Conservation (phyloP, 139 green algal genomes). For the Coccomyxa sp. region DNA sequence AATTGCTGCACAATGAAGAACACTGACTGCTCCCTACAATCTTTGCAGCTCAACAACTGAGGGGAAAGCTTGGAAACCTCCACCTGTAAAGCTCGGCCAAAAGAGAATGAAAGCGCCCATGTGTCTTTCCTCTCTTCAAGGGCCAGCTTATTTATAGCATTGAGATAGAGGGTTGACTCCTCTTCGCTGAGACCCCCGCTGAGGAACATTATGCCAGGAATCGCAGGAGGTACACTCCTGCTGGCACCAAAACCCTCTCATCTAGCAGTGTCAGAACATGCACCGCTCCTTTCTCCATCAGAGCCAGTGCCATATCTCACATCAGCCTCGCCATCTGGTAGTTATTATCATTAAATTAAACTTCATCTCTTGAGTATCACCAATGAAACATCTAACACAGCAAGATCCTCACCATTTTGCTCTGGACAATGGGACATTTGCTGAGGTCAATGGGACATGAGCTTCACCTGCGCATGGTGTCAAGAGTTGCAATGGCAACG, state of each 20-base stretch:
- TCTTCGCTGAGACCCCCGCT: conserved; percentile 84
- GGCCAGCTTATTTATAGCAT: conserved; percentile 60
- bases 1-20: not conserved
- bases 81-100: conserved; percentile 85
- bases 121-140: conserved; percentile 40
- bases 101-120: conserved; percentile 93
- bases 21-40: not conserved
- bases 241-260: not conserved
- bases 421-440: not conserved
- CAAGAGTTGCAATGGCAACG: conserved; percentile 73
- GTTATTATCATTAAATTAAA: too few species aligned
- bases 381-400: not conserved
- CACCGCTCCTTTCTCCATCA: not conserved
- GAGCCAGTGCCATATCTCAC: too few species aligned
- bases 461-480: conserved; percentile 48
- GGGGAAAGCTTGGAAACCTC: not conserved
- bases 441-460: not conserved
- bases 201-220: conserved; percentile 95
- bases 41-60: not conserved
- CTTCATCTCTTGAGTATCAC: not conserved
- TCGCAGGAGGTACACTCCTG: conserved; percentile 70
- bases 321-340: too few species aligned
- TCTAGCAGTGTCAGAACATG: not conserved
- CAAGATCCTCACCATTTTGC: not conserved
- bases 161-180: conserved; percentile 66